Conservation (phyloP, 495 filamentous ascomycete species). For the Amphirosellinia nigrospora region DNA sequence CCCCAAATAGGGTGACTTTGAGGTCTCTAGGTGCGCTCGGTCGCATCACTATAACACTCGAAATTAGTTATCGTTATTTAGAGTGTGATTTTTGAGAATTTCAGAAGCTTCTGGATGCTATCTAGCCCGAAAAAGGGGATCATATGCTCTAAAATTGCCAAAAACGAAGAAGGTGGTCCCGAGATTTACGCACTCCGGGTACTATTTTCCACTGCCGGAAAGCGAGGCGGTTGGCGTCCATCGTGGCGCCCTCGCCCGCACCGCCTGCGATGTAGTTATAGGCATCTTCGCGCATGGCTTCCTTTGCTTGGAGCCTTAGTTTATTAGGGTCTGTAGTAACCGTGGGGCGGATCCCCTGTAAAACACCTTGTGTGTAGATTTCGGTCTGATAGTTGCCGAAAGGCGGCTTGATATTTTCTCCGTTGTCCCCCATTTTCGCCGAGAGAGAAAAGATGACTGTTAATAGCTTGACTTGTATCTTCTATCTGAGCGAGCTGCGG, state of each 20-base stretch:
- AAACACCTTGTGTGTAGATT: constrained; percentile 8
- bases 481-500: not conserved
- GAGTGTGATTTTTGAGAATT: too few relatives aligned
- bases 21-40: constrained; percentile 54
- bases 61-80: too few relatives aligned
- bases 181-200: too few relatives aligned
- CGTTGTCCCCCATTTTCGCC: constrained; percentile 12
- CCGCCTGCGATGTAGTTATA: constrained; percentile 70
- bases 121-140: too few relatives aligned
- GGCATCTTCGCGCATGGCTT: constrained; percentile 52
- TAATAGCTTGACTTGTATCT: not conserved
- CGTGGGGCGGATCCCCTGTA: constrained; percentile 50
- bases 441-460: not conserved
- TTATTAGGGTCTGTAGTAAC: constrained; percentile 67
- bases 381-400: constrained; percentile 14
- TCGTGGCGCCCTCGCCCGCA: constrained; percentile 67
- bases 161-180: too few relatives aligned
- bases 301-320: constrained; percentile 62
- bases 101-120: too few relatives aligned
- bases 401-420: not conserved
- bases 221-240: constrained; percentile 68
- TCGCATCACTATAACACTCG: too few relatives aligned
- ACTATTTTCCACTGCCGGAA: constrained; percentile 70
- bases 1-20: constrained; percentile 62
- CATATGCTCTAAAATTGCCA: too few relatives aligned